These are phyloP conservation scores for Thuja plicata DNA, from an alignment of 83 land plant genomes.

Conservation along the genomic window DNA sequence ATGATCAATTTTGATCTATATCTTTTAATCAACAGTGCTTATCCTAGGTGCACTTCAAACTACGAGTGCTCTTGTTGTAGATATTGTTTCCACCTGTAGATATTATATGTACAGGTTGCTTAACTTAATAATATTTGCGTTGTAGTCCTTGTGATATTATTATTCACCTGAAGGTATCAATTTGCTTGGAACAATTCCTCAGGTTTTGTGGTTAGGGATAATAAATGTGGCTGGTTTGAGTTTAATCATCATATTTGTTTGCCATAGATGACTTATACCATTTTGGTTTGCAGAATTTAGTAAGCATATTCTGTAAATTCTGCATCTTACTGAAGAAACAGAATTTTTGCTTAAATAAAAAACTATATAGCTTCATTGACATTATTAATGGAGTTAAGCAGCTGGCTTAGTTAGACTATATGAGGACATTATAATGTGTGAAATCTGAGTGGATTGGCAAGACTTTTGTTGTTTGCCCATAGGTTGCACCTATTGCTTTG, in stretches of 20 bases:
- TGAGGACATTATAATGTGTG: background rate
- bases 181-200: background rate
- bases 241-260: background rate
- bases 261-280: background rate
- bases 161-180: background rate
- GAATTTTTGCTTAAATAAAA: background rate
- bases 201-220: background rate
- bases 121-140: conserved; percentile 7
- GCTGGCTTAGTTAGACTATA: background rate
- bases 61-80: conserved; percentile 10
- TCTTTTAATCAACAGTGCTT: conserved; percentile 6
- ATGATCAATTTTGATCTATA: conserved; percentile 10
- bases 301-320: background rate
- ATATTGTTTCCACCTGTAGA: conserved; percentile 5
- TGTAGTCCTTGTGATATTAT: background rate
- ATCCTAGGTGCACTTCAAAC: background rate
- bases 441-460: background rate
- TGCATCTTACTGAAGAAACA: background rate
- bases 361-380: background rate
- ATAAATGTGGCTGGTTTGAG: background rate
- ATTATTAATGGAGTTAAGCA: background rate
- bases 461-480: background rate
- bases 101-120: conserved; percentile 8
- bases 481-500: background rate
- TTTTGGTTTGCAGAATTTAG: background rate